Conservation (phyloP, 1,284 basidiomycete genomes). For the Amylostereum chailletii region DNA sequence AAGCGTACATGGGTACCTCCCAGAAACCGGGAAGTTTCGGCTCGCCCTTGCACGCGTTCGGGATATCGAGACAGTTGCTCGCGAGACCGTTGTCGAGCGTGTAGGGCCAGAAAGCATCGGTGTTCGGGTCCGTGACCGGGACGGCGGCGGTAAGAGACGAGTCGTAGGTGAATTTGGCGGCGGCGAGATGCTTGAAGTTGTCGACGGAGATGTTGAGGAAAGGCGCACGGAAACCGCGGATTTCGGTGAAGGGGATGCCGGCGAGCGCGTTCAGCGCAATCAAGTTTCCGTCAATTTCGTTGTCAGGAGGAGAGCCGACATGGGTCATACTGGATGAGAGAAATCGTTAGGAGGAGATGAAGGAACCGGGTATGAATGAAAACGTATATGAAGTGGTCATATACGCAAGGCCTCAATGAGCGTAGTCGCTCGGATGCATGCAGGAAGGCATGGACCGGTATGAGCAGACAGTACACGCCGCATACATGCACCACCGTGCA, state of each 20-base stretch:
- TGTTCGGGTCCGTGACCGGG: conserved; percentile 58
- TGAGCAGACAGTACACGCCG: no score
- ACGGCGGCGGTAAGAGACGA: conserved; percentile 56
- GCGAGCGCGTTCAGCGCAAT: conserved; percentile 74
- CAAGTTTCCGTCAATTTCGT: conserved; percentile 74
- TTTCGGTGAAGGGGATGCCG: conserved; percentile 65
- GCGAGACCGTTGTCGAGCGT: conserved; percentile 70
- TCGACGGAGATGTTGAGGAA: conserved; percentile 63
- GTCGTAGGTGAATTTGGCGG: conserved; percentile 68
- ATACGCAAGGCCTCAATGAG: no score
- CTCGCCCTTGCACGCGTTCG: conserved; percentile 57
- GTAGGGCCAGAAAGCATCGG: conserved; percentile 76
- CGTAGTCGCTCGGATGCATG: no score
- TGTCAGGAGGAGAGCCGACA: conserved; percentile 50
- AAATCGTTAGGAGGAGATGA: conserved; percentile 7
- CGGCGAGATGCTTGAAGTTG: conserved; percentile 49
- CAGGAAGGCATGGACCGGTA: no score
- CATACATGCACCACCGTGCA: not conserved
- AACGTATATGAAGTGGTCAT: no score
- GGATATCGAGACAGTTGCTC: conserved; percentile 62
- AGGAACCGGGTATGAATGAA: conserved; percentile 1
- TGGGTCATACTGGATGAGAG: conserved; percentile 63
- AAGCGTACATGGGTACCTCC: conserved; percentile 78
- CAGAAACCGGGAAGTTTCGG: conserved; percentile 73
- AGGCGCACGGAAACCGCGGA: conserved; percentile 74